These are phyloP conservation scores for Coemansia guatemalensis DNA, from an alignment of 192 early-diverging fungal genomes.

Conservation along the genomic window DNA sequence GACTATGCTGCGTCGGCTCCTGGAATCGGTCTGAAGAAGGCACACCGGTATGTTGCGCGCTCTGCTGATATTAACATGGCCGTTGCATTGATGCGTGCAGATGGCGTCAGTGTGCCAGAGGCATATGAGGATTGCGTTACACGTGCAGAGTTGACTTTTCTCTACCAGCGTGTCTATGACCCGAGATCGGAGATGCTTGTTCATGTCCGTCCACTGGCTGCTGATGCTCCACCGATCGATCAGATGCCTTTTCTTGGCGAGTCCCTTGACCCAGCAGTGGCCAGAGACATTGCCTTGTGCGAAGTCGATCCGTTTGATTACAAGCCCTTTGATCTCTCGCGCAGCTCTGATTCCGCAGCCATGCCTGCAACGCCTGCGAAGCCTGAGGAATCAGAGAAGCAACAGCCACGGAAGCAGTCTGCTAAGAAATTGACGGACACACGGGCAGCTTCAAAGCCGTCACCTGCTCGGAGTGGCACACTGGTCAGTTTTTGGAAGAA, in stretches of 20 bases:
- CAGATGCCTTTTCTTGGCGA: conserved; percentile 62
- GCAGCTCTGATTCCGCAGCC: no score
- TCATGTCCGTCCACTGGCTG: conserved; percentile 58
- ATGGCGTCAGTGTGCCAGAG: conserved; percentile 54
- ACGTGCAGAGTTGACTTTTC: conserved; percentile 83
- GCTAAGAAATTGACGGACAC: no score
- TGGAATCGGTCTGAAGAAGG: conserved; percentile 86
- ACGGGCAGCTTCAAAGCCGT: background rate
- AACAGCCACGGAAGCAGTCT: no score
- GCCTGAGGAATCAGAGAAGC: no score
- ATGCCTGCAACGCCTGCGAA: no score
- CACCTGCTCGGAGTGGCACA: background rate
- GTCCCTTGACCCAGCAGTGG: conserved; percentile 52
- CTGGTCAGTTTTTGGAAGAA: conserved; percentile 17
- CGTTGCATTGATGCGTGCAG: conserved; percentile 47
- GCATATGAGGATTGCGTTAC: conserved; percentile 71
- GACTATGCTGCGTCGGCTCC: conserved; percentile 86
- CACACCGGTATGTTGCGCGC: conserved; percentile 51
- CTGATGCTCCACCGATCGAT: conserved; percentile 28
- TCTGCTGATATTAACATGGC: conserved; percentile 68
- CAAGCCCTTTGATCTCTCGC: conserved; percentile 39
- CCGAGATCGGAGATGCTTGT: conserved; percentile 54
- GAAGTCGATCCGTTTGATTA: conserved; percentile 64
- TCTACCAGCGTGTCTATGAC: conserved; percentile 89
- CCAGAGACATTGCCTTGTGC: conserved; percentile 61